Percentiles rank a stretch among this genome's conserved stretches.
Evolutionary conservation across 352 stramenopile genomes (phyloP).

Genomic region (Phytophthora litchii): DNA sequence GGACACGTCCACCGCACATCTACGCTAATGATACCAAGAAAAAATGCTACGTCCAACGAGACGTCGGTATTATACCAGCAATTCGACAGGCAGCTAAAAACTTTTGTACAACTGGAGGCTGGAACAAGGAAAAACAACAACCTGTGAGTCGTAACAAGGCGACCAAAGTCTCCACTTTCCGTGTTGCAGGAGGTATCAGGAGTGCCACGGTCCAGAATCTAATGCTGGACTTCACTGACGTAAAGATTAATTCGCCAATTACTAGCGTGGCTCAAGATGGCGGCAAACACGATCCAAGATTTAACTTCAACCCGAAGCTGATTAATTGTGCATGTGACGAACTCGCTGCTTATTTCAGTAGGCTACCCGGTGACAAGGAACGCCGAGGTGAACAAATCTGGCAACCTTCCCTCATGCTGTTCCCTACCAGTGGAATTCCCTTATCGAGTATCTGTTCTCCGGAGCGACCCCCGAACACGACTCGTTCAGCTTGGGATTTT

Average conservation of each 20-base stretch:
- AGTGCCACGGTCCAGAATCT: conserved; percentile 53
- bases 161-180: conserved; percentile 42
- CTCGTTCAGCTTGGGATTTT: conserved; percentile 34
- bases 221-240: conserved; percentile 48
- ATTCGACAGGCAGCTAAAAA: conserved; percentile 22
- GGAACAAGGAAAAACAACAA: conserved; percentile 10
- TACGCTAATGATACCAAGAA: conserved; percentile 30
- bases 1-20: conserved; percentile 23
- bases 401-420: conserved; percentile 13
- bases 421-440: conserved; percentile 5
- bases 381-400: conserved; percentile 37
- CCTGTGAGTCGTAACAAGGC: conserved; percentile 18
- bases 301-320: conserved; percentile 33
- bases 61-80: conserved; percentile 40
- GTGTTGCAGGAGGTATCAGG: conserved; percentile 30
- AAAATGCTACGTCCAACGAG: conserved; percentile 38
- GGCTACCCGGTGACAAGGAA: conserved; percentile 21
- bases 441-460: conserved; percentile 23
- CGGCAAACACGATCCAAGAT: conserved; percentile 36
- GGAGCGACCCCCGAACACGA: neutral
- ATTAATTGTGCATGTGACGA: conserved; percentile 40
- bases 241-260: conserved; percentile 40
- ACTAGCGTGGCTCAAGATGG: conserved; percentile 35
- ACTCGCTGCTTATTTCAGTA: conserved; percentile 33
- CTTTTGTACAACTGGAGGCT: conserved; percentile 33